A percentile compares a stretch with the other conserved stretches of the same genome.
phyloP scores from a whole-genome alignment of 169 alveolate species.

The Plasmodium berghei region DNA sequence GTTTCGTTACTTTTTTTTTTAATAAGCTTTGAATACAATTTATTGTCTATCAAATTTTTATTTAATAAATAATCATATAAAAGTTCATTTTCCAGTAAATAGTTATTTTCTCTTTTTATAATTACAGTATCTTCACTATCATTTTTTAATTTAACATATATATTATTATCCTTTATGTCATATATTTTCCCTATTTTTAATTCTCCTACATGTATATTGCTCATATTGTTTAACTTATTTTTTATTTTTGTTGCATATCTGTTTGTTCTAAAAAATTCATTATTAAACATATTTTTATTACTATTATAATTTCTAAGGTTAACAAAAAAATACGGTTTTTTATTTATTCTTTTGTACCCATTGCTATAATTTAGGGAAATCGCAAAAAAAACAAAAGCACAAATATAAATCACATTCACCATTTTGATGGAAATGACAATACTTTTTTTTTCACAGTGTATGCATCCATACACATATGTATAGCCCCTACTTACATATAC shows the following conservation, averaged over 20 bases:
- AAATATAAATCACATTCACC: too few species aligned
- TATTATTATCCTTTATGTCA: constrained; percentile 48
- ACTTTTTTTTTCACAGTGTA: too few species aligned
- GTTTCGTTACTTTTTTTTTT: neutral
- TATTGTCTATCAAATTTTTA: constrained; percentile 33
- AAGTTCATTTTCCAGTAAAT: constrained; percentile 53
- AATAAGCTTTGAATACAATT: constrained; percentile 25
- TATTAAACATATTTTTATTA: neutral
- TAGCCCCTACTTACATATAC: too few species aligned
- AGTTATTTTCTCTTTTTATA: constrained; percentile 70
- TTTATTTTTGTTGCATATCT: constrained; percentile 6
- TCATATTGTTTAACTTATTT: constrained; percentile 24
- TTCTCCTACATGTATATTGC: constrained; percentile 48
- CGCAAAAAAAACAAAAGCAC: too few species aligned
- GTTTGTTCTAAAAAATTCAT: neutral
- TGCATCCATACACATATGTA: too few species aligned
- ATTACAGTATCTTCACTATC: constrained; percentile 24
- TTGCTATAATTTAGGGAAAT: neutral
- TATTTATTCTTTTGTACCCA: constrained; percentile 1
- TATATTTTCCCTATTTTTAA: constrained; percentile 52
- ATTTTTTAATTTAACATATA: constrained; percentile 59
- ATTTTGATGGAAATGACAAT: too few species aligned
- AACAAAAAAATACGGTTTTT: neutral
- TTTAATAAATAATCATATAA: constrained; percentile 43
- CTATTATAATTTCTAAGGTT: constrained; percentile 8